These are phyloP conservation scores for Kwoniella shandongensis DNA, from an alignment of 768 basidiomycete species.

Conservation along the genomic window DNA sequence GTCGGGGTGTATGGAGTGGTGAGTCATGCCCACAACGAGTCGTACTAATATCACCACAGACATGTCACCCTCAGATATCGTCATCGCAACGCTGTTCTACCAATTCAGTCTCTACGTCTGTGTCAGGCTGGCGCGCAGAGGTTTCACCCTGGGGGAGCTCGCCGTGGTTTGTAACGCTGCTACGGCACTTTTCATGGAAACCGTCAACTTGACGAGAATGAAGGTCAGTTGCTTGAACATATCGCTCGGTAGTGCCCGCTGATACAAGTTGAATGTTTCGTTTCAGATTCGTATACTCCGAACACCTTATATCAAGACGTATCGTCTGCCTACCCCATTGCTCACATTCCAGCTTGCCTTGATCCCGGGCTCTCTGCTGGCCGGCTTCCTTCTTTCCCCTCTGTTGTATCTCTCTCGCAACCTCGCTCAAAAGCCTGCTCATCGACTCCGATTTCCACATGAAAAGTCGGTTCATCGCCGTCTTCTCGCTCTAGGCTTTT, in stretches of 20 bases:
- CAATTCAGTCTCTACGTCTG: conserved; percentile 89
- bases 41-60: conserved; percentile 57
- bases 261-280: not conserved
- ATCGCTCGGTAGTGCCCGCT: too few relatives aligned
- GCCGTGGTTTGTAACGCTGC: conserved; percentile 85
- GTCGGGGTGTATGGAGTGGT: conserved; percentile 49
- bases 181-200: conserved; percentile 79
- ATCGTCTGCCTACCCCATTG: conserved; percentile 86
- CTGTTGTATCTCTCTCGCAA: conserved; percentile 87
- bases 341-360: conserved; percentile 88
- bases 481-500: conserved; percentile 80
- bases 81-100: conserved; percentile 73
- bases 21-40: conserved; percentile 12
- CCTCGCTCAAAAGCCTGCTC: conserved; percentile 78
- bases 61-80: conserved; percentile 72
- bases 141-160: conserved; percentile 92
- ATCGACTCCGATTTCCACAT: conserved; percentile 74
- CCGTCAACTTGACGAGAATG: conserved; percentile 77
- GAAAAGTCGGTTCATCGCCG: conserved; percentile 80
- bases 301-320: conserved; percentile 84
- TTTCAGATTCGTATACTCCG: conserved; percentile 74
- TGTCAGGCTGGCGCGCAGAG: conserved; percentile 84
- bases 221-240: conserved; percentile 61
- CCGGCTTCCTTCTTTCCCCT: conserved; percentile 93
- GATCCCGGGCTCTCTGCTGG: conserved; percentile 84